Conservation (phyloP, 1,284 basidiomycete genomes). For the Pseudozyma pruni region DNA sequence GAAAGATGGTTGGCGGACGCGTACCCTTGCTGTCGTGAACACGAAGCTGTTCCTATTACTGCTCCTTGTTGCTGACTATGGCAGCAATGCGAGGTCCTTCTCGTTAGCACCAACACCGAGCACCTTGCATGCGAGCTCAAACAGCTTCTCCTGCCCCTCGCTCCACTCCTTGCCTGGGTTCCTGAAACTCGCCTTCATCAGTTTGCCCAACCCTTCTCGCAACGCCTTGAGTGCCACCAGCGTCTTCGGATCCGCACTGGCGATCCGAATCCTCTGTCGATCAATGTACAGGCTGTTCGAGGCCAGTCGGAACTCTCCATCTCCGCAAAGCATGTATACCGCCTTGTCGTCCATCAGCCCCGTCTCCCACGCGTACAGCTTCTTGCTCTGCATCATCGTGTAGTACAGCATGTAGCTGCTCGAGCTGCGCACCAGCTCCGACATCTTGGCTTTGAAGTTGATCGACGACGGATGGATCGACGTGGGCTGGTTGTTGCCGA, state of each 20-base stretch:
- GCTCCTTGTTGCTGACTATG: conserved; percentile 16
- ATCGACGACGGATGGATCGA: conserved; percentile 84
- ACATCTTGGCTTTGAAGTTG: conserved; percentile 52
- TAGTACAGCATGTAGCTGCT: conserved; percentile 53
- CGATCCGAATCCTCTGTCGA: conserved; percentile 81
- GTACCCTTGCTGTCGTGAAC: too few species aligned
- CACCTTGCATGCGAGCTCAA: conserved; percentile 70
- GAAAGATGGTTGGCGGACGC: too few species aligned
- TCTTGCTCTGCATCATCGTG: conserved; percentile 82
- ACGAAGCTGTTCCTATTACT: neutral
- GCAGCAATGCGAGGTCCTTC: conserved; percentile 45
- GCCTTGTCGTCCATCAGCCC: conserved; percentile 87
- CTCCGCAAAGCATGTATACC: conserved; percentile 87
- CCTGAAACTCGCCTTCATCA: conserved; percentile 73
- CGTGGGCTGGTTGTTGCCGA: conserved; percentile 85
- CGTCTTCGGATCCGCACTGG: conserved; percentile 75
- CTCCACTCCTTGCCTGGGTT: conserved; percentile 75
- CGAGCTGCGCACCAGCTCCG: conserved; percentile 28
- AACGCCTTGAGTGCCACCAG: conserved; percentile 84
- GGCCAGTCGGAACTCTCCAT: conserved; percentile 86
- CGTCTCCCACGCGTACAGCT: conserved; percentile 94
- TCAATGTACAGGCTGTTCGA: conserved; percentile 82
- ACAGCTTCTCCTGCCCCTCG: conserved; percentile 76
- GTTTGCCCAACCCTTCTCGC: conserved; percentile 75
- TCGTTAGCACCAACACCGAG: conserved; percentile 58